phyloP scores from a whole-genome alignment of 2,329 filamentous ascomycete genomes.

The Orbilia quercus region DNA sequence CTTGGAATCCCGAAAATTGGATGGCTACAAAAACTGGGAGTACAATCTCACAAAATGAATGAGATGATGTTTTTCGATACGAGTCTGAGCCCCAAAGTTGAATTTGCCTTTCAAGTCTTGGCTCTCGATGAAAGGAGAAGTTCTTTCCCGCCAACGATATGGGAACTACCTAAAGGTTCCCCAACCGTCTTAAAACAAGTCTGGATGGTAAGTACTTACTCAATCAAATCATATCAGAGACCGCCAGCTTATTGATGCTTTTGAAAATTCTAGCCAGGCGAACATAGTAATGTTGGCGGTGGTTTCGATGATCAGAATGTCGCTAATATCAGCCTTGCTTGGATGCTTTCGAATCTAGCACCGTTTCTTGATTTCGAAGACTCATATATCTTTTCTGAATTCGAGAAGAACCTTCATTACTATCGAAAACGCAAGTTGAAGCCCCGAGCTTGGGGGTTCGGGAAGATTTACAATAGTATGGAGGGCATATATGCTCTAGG shows the following conservation, averaged over 20 bases:
- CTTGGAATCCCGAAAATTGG: conserved; percentile 66
- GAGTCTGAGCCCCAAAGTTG: conserved; percentile 67
- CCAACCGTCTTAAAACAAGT: conserved; percentile 40
- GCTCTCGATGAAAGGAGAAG: conserved; percentile 70
- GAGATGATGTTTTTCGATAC: conserved; percentile 70
- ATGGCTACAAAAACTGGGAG: conserved; percentile 66
- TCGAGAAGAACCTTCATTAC: conserved; percentile 41
- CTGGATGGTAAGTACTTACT: conserved; percentile 39
- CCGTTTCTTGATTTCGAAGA: conserved; percentile 50
- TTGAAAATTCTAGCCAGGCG: conserved; percentile 26
- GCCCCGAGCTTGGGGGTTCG: conserved; percentile 48
- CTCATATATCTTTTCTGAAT: conserved; percentile 34
- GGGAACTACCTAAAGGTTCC: conserved; percentile 63
- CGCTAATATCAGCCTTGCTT: conserved; percentile 41
- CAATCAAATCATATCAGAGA: background rate
- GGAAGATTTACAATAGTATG: conserved; percentile 49
- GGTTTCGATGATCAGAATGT: conserved; percentile 48
- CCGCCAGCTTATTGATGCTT: background rate
- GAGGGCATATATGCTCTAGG: conserved; percentile 48
- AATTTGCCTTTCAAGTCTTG: conserved; percentile 71
- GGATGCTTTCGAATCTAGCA: conserved; percentile 48
- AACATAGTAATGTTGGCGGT: conserved; percentile 49
- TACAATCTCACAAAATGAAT: conserved; percentile 62
- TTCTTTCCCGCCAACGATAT: conserved; percentile 70
- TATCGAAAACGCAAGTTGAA: conserved; percentile 34